phyloP scores from a whole-genome alignment of 2,329 filamentous ascomycete species.

The Fusarium liriodendri region DNA sequence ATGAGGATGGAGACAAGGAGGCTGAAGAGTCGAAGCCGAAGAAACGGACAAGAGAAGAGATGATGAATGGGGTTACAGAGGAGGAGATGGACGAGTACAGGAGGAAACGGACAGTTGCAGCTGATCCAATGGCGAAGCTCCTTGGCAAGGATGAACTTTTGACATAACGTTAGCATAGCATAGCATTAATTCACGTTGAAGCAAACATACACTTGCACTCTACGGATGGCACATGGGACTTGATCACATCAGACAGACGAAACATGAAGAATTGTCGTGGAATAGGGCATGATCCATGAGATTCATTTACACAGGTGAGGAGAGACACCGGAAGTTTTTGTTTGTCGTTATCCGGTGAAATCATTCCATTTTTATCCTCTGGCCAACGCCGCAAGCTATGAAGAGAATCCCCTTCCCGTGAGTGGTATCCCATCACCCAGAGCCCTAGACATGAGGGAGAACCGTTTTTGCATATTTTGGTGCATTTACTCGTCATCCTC shows the following conservation, averaged over 20 bases:
- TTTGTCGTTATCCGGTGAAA: conserved; percentile 48
- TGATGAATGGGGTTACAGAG: conserved; percentile 82
- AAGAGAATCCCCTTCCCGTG: conserved; percentile 55
- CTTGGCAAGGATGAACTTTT: conserved; percentile 75
- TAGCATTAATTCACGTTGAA: not conserved
- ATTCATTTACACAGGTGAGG: conserved; percentile 42
- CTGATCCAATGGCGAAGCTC: conserved; percentile 89
- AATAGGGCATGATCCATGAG: conserved; percentile 36
- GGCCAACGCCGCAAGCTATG: conserved; percentile 65
- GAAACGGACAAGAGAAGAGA: conserved; percentile 82
- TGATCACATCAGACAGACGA: conserved; percentile 22
- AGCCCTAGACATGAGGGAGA: conserved; percentile 45
- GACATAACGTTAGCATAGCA: conserved; percentile 30
- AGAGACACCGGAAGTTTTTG: conserved; percentile 31
- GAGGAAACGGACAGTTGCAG: conserved; percentile 75
- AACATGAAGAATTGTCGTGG: conserved; percentile 8
- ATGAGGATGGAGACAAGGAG: conserved; percentile 45
- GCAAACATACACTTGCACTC: not conserved
- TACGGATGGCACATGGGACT: not conserved
- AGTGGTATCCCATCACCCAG: conserved; percentile 50
- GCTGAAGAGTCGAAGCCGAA: conserved; percentile 56
- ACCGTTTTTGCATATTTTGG: conserved; percentile 45
- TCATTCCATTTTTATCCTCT: conserved; percentile 61
- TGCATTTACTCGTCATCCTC: conserved; percentile 81
- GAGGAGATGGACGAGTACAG: conserved; percentile 90